Evolutionary conservation across 495 filamentous ascomycete species (phyloP).

Genomic region (Pyrenula massariospora): DNA sequence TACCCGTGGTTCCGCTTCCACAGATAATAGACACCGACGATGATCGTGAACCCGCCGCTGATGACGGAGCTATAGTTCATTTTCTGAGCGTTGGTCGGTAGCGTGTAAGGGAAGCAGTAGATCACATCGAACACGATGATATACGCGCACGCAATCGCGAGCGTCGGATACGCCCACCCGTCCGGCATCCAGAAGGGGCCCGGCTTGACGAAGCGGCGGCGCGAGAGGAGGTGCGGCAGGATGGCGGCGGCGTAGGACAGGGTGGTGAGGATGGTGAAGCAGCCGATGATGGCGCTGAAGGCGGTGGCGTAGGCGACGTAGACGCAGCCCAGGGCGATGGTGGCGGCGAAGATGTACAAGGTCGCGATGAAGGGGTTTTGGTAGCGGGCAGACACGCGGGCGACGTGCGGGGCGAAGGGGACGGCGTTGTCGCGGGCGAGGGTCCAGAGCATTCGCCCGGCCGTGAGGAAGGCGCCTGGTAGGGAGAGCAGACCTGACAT

Average conservation of each 20-base stretch:
- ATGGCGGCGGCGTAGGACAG: conserved; percentile 63
- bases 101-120: conserved; percentile 58
- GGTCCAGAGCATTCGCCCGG: conserved; percentile 65
- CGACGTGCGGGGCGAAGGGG: conserved; percentile 23
- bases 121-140: conserved; percentile 58
- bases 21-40: conserved; percentile 11
- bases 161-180: conserved; percentile 41
- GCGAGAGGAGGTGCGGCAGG: conserved; percentile 51
- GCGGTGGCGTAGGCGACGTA: conserved; percentile 57
- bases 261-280: conserved; percentile 64
- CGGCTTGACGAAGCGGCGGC: conserved; percentile 47
- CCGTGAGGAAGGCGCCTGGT: conserved; percentile 55
- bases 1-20: conserved; percentile 1
- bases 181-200: conserved; percentile 60
- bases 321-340: conserved; percentile 56
- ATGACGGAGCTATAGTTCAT: conserved; percentile 67
- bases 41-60: conserved; percentile 40
- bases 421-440: conserved; percentile 56
- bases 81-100: conserved; percentile 40
- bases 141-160: conserved; percentile 41
- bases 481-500: conserved; percentile 34
- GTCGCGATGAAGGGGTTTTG: conserved; percentile 53
- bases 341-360: conserved; percentile 40
- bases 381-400: conserved; percentile 23
- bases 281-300: conserved; percentile 60